Percentiles rank a stretch among this genome's conserved stretches.
Evolutionary conservation across 2,329 filamentous ascomycete species (phyloP).

Genomic region (Exophiala mesophila): DNA sequence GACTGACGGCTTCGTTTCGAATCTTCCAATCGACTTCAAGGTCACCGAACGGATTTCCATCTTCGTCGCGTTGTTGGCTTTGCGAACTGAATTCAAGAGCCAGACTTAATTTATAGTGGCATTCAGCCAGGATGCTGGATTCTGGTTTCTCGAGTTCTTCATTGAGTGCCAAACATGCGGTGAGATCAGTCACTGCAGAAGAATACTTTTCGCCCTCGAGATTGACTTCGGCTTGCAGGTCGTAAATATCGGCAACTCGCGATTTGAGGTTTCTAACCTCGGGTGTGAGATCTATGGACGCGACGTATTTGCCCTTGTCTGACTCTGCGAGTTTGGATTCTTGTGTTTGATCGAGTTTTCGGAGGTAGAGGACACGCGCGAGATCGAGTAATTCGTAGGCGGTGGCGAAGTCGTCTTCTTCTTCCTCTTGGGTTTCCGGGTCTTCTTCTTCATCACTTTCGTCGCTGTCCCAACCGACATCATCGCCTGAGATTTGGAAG

Average conservation of each 20-base stretch:
- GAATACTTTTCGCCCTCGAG: slow-evolving; percentile 91
- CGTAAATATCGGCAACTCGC: slow-evolving; percentile 85
- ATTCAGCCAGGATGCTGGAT: slow-evolving; percentile 83
- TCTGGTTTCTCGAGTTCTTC: slow-evolving; percentile 72
- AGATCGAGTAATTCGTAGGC: slow-evolving; percentile 62
- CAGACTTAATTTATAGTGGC: slow-evolving; percentile 92
- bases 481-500: slow-evolving; percentile 87
- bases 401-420: slow-evolving; percentile 59
- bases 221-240: slow-evolving; percentile 92
- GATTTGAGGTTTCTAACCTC: slow-evolving; percentile 65
- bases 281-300: slow-evolving; percentile 30
- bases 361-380: slow-evolving; percentile 54
- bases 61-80: slow-evolving; percentile 43
- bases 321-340: slow-evolving; percentile 33
- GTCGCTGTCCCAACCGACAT: slow-evolving; percentile 80
- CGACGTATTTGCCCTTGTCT: slow-evolving; percentile 41
- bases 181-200: slow-evolving; percentile 79
- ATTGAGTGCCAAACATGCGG: slow-evolving; percentile 72
- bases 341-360: slow-evolving; percentile 50
- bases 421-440: slow-evolving; percentile 47
- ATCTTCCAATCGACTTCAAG: slow-evolving; percentile 49
- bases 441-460: slow-evolving; percentile 60
- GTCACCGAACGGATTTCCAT: slow-evolving; percentile 39
- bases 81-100: slow-evolving; percentile 91
- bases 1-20: slow-evolving; percentile 52